Base-by-base conservation (phyloP, 1,284 basidiomycete species). In the Acaromyces ingoldii region DNA sequence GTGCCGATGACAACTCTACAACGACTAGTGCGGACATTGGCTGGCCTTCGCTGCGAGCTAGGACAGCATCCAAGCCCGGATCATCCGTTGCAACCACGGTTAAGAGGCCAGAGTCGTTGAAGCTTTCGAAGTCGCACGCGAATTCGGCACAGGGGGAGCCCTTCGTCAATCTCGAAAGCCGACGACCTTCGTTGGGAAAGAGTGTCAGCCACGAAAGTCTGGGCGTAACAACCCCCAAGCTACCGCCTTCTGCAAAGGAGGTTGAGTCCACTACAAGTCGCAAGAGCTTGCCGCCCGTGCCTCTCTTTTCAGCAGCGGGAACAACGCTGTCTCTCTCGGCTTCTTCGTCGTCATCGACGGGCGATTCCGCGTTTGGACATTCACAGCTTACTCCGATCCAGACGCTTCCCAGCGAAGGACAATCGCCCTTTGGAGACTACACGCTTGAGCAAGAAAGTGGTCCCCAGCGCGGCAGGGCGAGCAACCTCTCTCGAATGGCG, bases 171-270 rank as follows among this genome's bases (percentile, higher is more conserved):
- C 21, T 21, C 25, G 49, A 51, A 10, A 42, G 36, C 19, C 19
- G 49, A 22, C 21, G 49, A 22, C 49, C 49, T 7, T 45, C 42
- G 17, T 21, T 51, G 11, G 49, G 49, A 4, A 51, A 51, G 40
- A 51, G 49, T 41, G 38, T 45, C 15, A 51, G 49, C 38, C 49
- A 51, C 25, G 49, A 51, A 28, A 28, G 42, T n/a, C 34, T 45
- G 24, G 33, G 13, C 6, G 11, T 49, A 6, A 30, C 29, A 13
- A 6, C 6, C 7, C 7, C 29, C 7, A 7, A 6, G 29, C 6
- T 30, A 13, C 6, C 13, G 29, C 29, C 7, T 13, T 30, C 29
- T 30, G 7, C 7, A 30, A 6, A 13, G 13, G 7, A 6, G 29
- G 29, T 13, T 13, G 6, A 13, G 29, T 30, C 29, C 13, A 6